Evolutionary conservation across 2,329 filamentous ascomycete genomes (phyloP).

Genomic region (Aspergillus udagawae): DNA sequence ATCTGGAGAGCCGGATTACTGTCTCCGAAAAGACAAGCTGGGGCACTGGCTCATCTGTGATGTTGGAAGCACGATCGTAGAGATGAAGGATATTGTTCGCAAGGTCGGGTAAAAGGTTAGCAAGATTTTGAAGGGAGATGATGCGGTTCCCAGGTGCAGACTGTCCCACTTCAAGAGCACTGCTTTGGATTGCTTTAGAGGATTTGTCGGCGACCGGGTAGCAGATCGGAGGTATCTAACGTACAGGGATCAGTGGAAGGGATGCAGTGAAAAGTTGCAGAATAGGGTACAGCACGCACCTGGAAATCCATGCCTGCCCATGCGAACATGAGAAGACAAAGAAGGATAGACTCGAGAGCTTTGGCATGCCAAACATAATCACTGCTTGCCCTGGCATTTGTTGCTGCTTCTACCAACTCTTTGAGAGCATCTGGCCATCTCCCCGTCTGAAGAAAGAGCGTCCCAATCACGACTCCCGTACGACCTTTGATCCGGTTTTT

Average conservation of each 20-base stretch:
- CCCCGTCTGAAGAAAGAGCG: constrained; percentile 81
- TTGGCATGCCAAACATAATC: constrained; percentile 99
- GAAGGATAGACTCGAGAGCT: constrained; percentile 79
- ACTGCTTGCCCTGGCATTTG: constrained; percentile 70
- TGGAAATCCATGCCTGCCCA: constrained; percentile 80
- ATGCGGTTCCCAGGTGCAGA: constrained; percentile 46
- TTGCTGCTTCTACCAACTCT: constrained; percentile 76
- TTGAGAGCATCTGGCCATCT: constrained; percentile 84
- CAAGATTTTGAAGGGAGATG: constrained; percentile 47
- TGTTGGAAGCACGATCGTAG: constrained; percentile 51
- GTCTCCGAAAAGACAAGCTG: constrained; percentile 55
- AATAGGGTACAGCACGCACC: constrained; percentile 19
- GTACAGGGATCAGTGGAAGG: constrained; percentile 7
- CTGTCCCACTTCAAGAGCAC: constrained; percentile 38
- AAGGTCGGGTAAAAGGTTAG: constrained; percentile 53
- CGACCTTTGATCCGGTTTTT: constrained; percentile 78
- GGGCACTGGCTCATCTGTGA: constrained; percentile 50
- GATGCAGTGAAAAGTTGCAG: not conserved
- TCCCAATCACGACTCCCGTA: constrained; percentile 73
- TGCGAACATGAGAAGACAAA: constrained; percentile 76
- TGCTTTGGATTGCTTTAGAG: constrained; percentile 41
- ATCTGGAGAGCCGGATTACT: constrained; percentile 51
- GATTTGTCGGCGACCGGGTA: constrained; percentile 50
- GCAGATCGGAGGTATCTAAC: constrained; percentile 51
- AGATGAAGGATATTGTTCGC: constrained; percentile 54